These are phyloP conservation scores for Podaxis pistillaris DNA, from an alignment of 768 basidiomycete genomes.

Conservation along the genomic window DNA sequence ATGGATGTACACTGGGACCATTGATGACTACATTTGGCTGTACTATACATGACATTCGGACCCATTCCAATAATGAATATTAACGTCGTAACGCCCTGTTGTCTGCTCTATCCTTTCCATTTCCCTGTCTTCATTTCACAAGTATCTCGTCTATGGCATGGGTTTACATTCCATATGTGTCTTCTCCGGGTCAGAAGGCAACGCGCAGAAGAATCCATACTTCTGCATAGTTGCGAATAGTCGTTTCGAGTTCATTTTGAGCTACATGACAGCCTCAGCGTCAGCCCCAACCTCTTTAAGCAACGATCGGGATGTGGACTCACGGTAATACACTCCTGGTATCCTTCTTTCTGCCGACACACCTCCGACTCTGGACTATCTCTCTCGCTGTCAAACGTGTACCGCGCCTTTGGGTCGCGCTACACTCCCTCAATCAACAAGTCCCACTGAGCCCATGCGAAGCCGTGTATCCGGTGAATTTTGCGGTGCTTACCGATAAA, in stretches of 20 bases:
- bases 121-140: neutral
- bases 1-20: neutral
- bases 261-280: slow-evolving; percentile 29
- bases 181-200: slow-evolving; percentile 62
- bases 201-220: slow-evolving; percentile 65
- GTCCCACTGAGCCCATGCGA: neutral
- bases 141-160: slow-evolving; percentile 39
- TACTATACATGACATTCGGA: neutral
- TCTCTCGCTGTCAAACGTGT: slow-evolving; percentile 64
- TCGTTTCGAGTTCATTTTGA: slow-evolving; percentile 60
- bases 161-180: slow-evolving; percentile 71
- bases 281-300: neutral
- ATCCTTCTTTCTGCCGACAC: slow-evolving; percentile 46
- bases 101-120: neutral
- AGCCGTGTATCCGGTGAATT: neutral
- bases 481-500: slow-evolving; percentile 34
- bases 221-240: slow-evolving; percentile 76
- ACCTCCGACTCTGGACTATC: slow-evolving; percentile 56
- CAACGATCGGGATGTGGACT: slow-evolving; percentile 17
- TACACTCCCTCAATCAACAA: slow-evolving; percentile 19
- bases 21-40: neutral
- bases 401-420: slow-evolving; percentile 48
- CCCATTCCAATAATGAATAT: neutral
- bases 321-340: slow-evolving; percentile 57
- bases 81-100: neutral